Conservation (phyloP, 345 rosid species). For the Geranium rotundifolium region DNA sequence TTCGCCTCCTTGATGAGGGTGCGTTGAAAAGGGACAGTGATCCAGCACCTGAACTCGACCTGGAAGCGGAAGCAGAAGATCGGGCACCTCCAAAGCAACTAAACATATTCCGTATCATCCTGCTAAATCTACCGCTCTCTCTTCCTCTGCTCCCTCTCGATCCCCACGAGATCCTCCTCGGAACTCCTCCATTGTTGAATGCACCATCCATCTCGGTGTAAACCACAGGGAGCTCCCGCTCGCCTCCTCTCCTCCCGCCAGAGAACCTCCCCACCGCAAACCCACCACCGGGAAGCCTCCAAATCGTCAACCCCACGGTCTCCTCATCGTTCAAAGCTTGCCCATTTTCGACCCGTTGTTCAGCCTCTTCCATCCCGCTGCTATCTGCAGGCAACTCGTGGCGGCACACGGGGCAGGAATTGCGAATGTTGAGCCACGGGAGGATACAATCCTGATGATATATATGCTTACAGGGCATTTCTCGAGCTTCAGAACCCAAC, state of each 20-base stretch:
- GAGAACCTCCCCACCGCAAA: slow-evolving; percentile 87
- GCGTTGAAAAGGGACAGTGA: slow-evolving; percentile 9
- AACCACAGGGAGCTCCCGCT: slow-evolving; percentile 70
- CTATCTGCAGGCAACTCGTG: slow-evolving; percentile 57
- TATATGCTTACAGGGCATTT: slow-evolving; percentile 93
- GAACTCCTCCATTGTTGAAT: slow-evolving; percentile 45
- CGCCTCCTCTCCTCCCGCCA: slow-evolving; percentile 53
- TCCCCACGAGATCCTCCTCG: slow-evolving; percentile 72
- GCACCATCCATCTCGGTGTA: slow-evolving; percentile 92
- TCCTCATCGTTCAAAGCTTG: slow-evolving; percentile 22
- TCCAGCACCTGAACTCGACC: slow-evolving; percentile 19
- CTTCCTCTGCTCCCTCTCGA: slow-evolving; percentile 45
- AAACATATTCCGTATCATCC: slow-evolving; percentile 29
- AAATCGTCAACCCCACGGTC: slow-evolving; percentile 73
- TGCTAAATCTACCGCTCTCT: slow-evolving; percentile 40
- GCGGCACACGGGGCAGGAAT: slow-evolving; percentile 91
- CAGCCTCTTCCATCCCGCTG: neutral
- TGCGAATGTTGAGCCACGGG: slow-evolving; percentile 79
- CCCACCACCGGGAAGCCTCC: slow-evolving; percentile 94
- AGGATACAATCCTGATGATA: slow-evolving; percentile 86
- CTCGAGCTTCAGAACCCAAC: slow-evolving; percentile 56
- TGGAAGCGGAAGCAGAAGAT: slow-evolving; percentile 16
- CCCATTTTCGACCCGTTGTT: slow-evolving; percentile 1
- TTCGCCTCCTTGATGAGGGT: slow-evolving; percentile 21
- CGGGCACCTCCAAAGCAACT: slow-evolving; percentile 37